Evolutionary conservation across 1,284 basidiomycete species (phyloP).

Genomic region (Earliella scabrosa): DNA sequence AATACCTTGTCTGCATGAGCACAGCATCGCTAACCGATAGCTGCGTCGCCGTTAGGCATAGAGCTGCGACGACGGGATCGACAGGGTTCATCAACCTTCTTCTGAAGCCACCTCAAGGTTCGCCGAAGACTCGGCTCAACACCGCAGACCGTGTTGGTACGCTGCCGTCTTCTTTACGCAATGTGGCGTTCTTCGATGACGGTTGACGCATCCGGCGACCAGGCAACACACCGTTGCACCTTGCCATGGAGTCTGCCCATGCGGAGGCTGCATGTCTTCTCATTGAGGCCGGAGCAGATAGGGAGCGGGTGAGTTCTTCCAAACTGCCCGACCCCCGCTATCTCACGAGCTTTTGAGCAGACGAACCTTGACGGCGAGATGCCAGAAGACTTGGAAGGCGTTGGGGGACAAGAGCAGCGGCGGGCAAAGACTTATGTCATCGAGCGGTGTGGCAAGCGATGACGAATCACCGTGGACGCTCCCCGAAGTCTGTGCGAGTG

Average conservation of each 20-base stretch:
- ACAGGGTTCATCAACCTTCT: conserved; percentile 84
- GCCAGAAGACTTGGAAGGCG: conserved; percentile 85
- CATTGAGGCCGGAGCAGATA: conserved; percentile 93
- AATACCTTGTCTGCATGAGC: conserved; percentile 20
- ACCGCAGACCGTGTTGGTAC: conserved; percentile 84
- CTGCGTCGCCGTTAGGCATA: conserved; percentile 60
- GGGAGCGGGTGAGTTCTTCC: conserved; percentile 80
- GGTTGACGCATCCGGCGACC: conserved; percentile 14
- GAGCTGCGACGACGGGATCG: conserved; percentile 93
- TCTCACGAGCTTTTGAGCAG: no score
- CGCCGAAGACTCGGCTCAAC: conserved; percentile 84
- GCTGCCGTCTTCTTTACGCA: conserved; percentile 2
- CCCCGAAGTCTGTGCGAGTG: no score
- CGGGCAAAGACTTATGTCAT: conserved; percentile 77
- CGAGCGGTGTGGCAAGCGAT: conserved; percentile 61
- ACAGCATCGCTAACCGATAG: conserved; percentile 21
- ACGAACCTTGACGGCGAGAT: conserved; percentile 82
- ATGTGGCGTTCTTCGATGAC: background rate
- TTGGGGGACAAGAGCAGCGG: conserved; percentile 86
- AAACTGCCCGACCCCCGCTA: no score
- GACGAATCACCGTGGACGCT: conserved; percentile 1
- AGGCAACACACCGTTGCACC: conserved; percentile 96
- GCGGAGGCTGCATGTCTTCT: conserved; percentile 87
- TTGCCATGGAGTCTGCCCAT: conserved; percentile 94
- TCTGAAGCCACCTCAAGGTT: conserved; percentile 73